Conservation (phyloP, 164 flowering plant genomes). For the grape (Vitis vinifera) region DNA sequence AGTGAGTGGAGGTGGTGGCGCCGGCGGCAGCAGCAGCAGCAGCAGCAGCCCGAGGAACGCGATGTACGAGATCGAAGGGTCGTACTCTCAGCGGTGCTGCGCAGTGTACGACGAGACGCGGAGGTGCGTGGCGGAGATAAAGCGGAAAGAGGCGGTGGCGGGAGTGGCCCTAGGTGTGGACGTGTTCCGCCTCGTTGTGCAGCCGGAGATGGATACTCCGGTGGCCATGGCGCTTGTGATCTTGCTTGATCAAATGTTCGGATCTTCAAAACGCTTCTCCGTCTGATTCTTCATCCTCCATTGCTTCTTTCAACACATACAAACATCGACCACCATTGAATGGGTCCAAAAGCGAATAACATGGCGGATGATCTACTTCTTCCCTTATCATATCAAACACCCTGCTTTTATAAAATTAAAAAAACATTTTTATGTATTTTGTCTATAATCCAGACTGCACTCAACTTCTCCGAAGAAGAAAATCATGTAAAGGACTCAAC, state of each 20-base stretch:
- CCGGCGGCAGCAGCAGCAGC: slow-evolving; percentile 3
- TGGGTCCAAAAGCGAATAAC: no score
- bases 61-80: slow-evolving; percentile 58
- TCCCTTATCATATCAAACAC: no score
- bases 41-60: slow-evolving; percentile 1
- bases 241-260: slow-evolving; percentile 78
- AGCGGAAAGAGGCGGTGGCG: slow-evolving; percentile 1
- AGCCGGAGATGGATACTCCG: slow-evolving; percentile 48
- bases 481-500: no score
- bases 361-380: no score
- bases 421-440: no score
- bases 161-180: slow-evolving; percentile 40
- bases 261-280: slow-evolving; percentile 29
- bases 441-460: no score
- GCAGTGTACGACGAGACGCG: slow-evolving; percentile 49
- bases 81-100: slow-evolving; percentile 59
- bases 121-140: slow-evolving; percentile 17
- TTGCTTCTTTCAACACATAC: background rate
- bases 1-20: slow-evolving; percentile 18
- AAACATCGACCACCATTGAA: background rate
- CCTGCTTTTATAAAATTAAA: no score
- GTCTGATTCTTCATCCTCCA: background rate
- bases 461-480: no score
- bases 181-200: slow-evolving; percentile 63
- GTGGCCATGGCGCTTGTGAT: slow-evolving; percentile 78